Conservation (phyloP, 805 yeast genomes). For the Yarrowia deformans region DNA sequence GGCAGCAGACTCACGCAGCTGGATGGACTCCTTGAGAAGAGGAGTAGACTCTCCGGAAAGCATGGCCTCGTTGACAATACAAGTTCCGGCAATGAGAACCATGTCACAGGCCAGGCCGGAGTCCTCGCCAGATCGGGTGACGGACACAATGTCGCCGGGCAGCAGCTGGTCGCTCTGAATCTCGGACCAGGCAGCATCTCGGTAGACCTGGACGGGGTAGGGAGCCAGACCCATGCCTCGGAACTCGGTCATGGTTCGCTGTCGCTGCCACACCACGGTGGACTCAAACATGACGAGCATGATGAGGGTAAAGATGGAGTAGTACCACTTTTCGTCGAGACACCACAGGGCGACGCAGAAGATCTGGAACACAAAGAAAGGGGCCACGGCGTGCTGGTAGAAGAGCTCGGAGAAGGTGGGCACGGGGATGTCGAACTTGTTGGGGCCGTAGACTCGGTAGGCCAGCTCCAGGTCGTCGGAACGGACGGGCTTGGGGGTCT, state of each 20-base stretch:
- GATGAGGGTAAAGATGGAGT: constrained; percentile 86
- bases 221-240: constrained; percentile 98
- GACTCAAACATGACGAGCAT: constrained; percentile 93
- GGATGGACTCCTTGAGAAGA: constrained; percentile 87
- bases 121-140: constrained; percentile 88
- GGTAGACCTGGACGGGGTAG: constrained; percentile 72
- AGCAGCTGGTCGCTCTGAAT: constrained; percentile 75
- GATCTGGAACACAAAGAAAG: constrained; percentile 94
- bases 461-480: constrained; percentile 52
- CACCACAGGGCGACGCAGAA: constrained; percentile 96
- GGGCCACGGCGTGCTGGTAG: constrained; percentile 98
- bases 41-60: constrained; percentile 98
- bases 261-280: constrained; percentile 94
- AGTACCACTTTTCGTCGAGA: constrained; percentile 96
- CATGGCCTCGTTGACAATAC: constrained; percentile 98
- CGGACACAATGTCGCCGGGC: constrained; percentile 88
- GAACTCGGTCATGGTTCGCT: constrained; percentile 92
- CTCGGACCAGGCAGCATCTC: constrained; percentile 74
- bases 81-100: constrained; percentile 83
- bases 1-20: constrained; percentile 78
- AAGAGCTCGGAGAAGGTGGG: constrained; percentile 91
- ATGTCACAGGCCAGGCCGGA: constrained; percentile 94
- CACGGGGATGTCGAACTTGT: constrained; percentile 91
- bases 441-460: constrained; percentile 75
- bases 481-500: constrained; percentile 46